These are phyloP conservation scores for Lepiota brunneoincarnata DNA, from an alignment of 768 basidiomycete genomes.

Conservation along the genomic window DNA sequence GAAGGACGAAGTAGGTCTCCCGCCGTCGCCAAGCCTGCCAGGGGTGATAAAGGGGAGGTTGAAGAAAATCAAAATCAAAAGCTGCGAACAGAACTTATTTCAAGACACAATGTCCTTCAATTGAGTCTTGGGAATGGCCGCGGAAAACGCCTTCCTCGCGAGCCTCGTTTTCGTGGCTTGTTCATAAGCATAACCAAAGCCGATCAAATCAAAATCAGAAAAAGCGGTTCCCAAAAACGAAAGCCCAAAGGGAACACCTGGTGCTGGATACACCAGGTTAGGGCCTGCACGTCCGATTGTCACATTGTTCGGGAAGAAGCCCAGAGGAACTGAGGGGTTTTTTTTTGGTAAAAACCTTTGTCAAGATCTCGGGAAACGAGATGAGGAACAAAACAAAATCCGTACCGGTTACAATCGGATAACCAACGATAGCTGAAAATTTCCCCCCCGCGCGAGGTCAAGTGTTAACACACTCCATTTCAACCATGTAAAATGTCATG, in stretches of 20 bases:
- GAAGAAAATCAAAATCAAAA: too few species aligned
- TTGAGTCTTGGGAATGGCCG: slow-evolving; percentile 56
- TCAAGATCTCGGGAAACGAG: neutral
- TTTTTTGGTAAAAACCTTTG: slow-evolving; percentile 8
- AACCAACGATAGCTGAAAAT: slow-evolving; percentile 53
- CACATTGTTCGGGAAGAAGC: slow-evolving; percentile 51
- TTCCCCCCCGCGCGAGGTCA: too few species aligned
- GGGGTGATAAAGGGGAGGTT: too few species aligned
- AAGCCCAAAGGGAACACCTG: slow-evolving; percentile 59
- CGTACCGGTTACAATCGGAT: slow-evolving; percentile 63
- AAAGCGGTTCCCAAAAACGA: slow-evolving; percentile 63
- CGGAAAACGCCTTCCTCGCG: slow-evolving; percentile 43
- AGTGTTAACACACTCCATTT: too few species aligned
- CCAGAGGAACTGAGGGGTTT: slow-evolving; percentile 49
- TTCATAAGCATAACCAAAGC: slow-evolving; percentile 64
- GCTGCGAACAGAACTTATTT: neutral
- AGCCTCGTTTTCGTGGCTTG: slow-evolving; percentile 56
- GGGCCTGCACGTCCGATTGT: slow-evolving; percentile 37
- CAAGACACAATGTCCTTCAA: slow-evolving; percentile 30
- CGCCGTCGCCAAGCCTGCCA: too few species aligned
- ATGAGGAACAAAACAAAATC: neutral
- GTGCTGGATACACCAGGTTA: slow-evolving; percentile 44
- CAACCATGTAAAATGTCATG: too few species aligned
- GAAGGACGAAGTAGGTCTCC: too few species aligned
- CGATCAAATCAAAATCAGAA: slow-evolving; percentile 55